Conservation (phyloP, 2,329 filamentous ascomycete species). For the Fusarium concolor region DNA sequence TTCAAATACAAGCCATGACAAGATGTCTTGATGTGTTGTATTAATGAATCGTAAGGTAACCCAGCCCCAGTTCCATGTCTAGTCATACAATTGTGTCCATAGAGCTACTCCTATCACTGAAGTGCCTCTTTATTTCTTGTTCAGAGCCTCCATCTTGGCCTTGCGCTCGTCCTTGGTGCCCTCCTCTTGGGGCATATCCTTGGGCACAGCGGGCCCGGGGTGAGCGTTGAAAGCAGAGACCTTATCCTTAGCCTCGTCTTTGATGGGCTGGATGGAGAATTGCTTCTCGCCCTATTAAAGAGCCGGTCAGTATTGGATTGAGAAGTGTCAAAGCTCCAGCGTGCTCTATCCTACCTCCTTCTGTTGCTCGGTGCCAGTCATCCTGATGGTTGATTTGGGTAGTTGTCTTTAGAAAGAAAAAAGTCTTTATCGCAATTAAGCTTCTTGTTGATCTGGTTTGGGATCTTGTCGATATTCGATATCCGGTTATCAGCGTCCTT, state of each 20-base stretch:
- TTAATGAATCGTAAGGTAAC: slow-evolving; percentile 23
- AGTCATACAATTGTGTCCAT: slow-evolving; percentile 40
- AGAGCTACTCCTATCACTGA: not conserved
- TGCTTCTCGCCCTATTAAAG: slow-evolving; percentile 55
- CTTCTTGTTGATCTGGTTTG: slow-evolving; percentile 11
- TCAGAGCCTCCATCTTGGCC: slow-evolving; percentile 73
- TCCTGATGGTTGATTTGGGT: slow-evolving; percentile 31
- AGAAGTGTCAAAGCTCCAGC: not conserved
- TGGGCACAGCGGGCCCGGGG: slow-evolving; percentile 68
- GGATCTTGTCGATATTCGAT: not conserved
- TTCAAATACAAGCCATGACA: slow-evolving; percentile 2
- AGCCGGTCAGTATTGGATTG: slow-evolving; percentile 15
- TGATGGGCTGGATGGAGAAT: slow-evolving; percentile 60
- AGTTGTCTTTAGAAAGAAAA: slow-evolving; percentile 6
- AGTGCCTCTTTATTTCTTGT: slow-evolving; percentile 59
- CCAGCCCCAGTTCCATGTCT: slow-evolving; percentile 18
- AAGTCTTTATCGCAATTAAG: slow-evolving; percentile 1
- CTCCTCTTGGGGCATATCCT: slow-evolving; percentile 66
- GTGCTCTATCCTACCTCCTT: slow-evolving; percentile 44
- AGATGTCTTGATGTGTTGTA: slow-evolving; percentile 16
- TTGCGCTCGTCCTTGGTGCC: slow-evolving; percentile 76
- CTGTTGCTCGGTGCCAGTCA: slow-evolving; percentile 49
- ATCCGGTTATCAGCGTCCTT: slow-evolving; percentile 29
- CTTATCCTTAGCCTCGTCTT: slow-evolving; percentile 57
- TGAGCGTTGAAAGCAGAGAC: slow-evolving; percentile 65